These are phyloP conservation scores for Rhizophagus sp. DNA, from an alignment of 192 early-diverging fungal genomes.

Conservation along the genomic window DNA sequence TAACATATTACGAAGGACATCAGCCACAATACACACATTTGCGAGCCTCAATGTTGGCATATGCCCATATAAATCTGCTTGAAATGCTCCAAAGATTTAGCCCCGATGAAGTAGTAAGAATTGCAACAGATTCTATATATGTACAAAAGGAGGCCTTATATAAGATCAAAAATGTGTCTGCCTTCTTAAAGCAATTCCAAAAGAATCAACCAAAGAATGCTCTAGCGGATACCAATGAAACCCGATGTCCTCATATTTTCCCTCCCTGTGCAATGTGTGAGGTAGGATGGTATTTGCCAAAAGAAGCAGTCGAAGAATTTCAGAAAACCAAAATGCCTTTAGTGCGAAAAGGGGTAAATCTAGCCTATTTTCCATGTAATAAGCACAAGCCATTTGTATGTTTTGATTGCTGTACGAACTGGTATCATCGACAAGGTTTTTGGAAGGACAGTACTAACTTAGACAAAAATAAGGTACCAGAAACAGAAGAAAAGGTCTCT, in stretches of 20 bases:
- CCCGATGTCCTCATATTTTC: background rate
- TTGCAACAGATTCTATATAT: slow-evolving; percentile 12
- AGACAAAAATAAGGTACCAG: too few species aligned
- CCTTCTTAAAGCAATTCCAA: slow-evolving; percentile 14
- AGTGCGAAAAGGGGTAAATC: background rate
- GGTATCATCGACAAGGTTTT: too few species aligned
- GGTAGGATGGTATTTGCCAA: too few species aligned
- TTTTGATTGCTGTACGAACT: too few species aligned
- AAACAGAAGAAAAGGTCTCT: too few species aligned
- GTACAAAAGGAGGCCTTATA: background rate
- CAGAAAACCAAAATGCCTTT: background rate
- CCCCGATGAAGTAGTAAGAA: slow-evolving; percentile 17
- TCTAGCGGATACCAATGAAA: too few species aligned
- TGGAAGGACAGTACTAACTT: too few species aligned
- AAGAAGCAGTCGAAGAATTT: slow-evolving; percentile 3
- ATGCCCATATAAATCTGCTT: slow-evolving; percentile 4
- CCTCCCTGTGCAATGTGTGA: slow-evolving; percentile 1
- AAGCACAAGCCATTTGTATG: slow-evolving; percentile 20
- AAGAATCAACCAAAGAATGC: too few species aligned
- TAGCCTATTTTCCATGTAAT: background rate
- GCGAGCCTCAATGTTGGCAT: background rate
- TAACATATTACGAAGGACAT: too few species aligned
- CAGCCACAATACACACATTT: too few species aligned
- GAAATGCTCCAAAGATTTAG: slow-evolving; percentile 6
- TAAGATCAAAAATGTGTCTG: slow-evolving; percentile 5